Evolutionary conservation across 495 filamentous ascomycete genomes (phyloP), one percentile per base, ranked within the genome.

Genomic region (Symbiotaphrina buchneri): DNA sequence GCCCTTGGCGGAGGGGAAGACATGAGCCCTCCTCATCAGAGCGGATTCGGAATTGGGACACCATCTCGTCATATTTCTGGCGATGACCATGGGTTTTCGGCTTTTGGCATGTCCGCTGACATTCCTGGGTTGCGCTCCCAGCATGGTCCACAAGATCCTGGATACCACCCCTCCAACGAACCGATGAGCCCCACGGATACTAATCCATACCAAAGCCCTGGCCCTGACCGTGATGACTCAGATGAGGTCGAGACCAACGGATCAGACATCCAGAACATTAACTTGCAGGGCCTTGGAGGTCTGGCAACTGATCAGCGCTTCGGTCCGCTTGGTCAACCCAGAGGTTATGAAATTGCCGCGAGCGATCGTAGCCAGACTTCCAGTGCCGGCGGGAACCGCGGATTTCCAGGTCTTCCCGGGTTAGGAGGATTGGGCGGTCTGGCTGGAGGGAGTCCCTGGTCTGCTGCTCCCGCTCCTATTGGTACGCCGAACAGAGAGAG

Each of bases 121-220:
- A 65, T 81, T 29, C 63, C 65, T 40, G 68, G 60, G 27, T 76
- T 59, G 48, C 75, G 59, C 31, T 11, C 16, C 8, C 28, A 36
- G 45, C 63, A 61, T 36, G 59, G 65, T 33, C 56, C 63, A 16
- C 64, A 74, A 28, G 56, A 55, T 28, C 63, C 60, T 8, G 55
- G 63, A 21, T 65, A 72, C 44, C 57, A 59, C 39, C 70, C 58
- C 41, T 63, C 56, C 6, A 38, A 59, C 33, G 77, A 82, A 38
- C 72, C 73, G 5, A 64, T 77, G 37, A 95, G 90, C 44, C 90
- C 87, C 21, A 87, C 85, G 0, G 82, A 92, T 37, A 95, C 87
- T 1, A 97, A 97, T 48, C 90, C 87, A n/a, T 97, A 84, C 44
- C 76, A 78, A 39, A 95, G 85, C 48, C 90, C 87, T 6, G 69